Evolutionary conservation across 1,139 yeast genomes (phyloP).

Genomic region (Casaregolazyma suthepensis): DNA sequence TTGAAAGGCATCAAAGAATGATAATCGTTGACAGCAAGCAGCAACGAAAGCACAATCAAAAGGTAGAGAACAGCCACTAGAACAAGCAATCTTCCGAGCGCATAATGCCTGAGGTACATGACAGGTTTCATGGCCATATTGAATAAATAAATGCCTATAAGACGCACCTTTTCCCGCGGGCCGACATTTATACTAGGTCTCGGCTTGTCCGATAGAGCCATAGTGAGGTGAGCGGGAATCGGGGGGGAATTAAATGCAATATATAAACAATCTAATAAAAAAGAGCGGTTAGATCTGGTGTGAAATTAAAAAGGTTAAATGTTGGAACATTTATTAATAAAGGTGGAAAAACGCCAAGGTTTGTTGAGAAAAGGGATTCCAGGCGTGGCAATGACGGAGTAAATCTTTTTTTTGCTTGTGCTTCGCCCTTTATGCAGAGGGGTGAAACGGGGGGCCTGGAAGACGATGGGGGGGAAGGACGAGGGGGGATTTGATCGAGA

Average conservation of each 20-base stretch:
- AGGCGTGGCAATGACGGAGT: background rate
- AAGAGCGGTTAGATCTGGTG: background rate
- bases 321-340: background rate
- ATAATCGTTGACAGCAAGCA: slow-evolving; percentile 19
- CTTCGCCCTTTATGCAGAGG: background rate
- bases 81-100: slow-evolving; percentile 16
- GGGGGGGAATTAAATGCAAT: background rate
- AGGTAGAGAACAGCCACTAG: slow-evolving; percentile 20
- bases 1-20: slow-evolving; percentile 6
- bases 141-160: slow-evolving; percentile 1
- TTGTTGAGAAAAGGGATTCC: background rate
- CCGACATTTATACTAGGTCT: background rate
- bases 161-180: background rate
- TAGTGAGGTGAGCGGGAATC: background rate
- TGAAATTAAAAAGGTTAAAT: background rate
- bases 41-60: slow-evolving; percentile 19
- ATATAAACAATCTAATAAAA: slow-evolving; percentile 3
- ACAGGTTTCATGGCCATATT: slow-evolving; percentile 7
- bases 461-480: too few relatives aligned
- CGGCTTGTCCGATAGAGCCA: background rate
- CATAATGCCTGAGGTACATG: slow-evolving; percentile 14
- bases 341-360: background rate
- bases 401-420: background rate
- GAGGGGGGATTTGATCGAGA: too few relatives aligned
- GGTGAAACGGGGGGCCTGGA: too few relatives aligned